Base-by-base conservation (phyloP, 164 flowering plant genomes). In the Dillenia turbinata region DNA sequence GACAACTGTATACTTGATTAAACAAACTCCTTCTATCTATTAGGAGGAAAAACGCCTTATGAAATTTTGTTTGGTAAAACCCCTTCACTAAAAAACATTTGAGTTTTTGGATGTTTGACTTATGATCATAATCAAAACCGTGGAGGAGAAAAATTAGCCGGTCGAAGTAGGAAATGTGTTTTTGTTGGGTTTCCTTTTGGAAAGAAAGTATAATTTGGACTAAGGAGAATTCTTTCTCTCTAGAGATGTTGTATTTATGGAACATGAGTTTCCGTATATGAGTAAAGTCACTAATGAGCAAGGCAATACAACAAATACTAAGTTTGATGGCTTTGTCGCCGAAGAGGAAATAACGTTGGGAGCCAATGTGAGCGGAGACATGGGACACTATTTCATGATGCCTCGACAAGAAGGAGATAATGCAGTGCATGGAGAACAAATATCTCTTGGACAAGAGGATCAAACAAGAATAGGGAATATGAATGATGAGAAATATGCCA, bases 1-100 rank as follows among this genome's bases (percentile, higher is more conserved):
- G 8, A 55, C 57, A 3, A 62, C 66, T 9, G 59, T 54, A 19
- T 60, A 67, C 11, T 16, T 68, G 8, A 62, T 62, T 10, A 60
- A 67, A n/a, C 12, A 40, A 5, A 43, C 22, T 3, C 57, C 65
- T 17, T 13, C 65, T 3, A 9, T n/a, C 12, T 15, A 2, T 17
- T 62, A 13, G 10, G 15, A 5, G 49, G 26, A 1, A 62, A 43
- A 14, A 48, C 64, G 2, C 64, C 64, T 19, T 44, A 26, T 61
- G 54, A 61, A 14, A 19, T 51, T 1, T 44, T 62, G 7, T 52
- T 40, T n/a, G 22, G 49, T 14, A 5, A 40, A 9, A 5, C 48
- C 2, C 65, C 65, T 10, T 44, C 57, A 2, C 43, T 52, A 17
- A 10, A 56, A 13, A 26, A 40, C 47, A 44, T 52, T 2, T 12